These are phyloP conservation scores for Aethionema arabicum DNA, from an alignment of 345 rosid genomes.

Conservation along the genomic window DNA sequence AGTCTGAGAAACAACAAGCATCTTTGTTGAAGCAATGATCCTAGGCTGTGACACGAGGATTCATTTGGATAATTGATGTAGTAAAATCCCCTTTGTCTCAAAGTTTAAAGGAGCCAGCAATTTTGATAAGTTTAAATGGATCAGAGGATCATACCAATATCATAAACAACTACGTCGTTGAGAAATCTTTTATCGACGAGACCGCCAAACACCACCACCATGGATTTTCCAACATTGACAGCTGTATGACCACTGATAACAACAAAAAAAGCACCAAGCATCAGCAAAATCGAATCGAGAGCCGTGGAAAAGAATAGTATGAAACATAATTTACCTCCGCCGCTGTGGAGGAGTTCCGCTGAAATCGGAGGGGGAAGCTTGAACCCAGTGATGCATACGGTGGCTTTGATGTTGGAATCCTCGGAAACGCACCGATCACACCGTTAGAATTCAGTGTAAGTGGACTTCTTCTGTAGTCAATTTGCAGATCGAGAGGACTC, in stretches of 20 bases:
- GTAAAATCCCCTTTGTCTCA: too few species aligned
- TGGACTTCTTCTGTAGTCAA: conserved; percentile 19
- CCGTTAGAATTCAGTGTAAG: conserved; percentile 9
- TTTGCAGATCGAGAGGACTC: conserved; percentile 16
- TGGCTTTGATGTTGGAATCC: conserved; percentile 13
- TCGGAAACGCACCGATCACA: conserved; percentile 21
- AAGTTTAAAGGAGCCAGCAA: too few species aligned
- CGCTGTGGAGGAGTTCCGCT: conserved; percentile 70
- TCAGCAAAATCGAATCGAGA: conserved; percentile 18
- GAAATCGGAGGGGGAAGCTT: conserved; percentile 81
- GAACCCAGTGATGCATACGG: conserved; percentile 87
- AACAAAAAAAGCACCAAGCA: not conserved
- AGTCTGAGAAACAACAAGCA: conserved; percentile 3
- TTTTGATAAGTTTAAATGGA: not conserved
- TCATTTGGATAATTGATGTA: not conserved
- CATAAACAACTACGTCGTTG: conserved; percentile 67
- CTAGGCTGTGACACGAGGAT: too few species aligned
- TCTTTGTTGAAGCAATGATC: not conserved
- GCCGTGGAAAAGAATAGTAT: not conserved
- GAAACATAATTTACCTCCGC: conserved; percentile 53
- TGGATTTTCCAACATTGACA: conserved; percentile 73
- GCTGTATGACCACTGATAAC: conserved; percentile 80
- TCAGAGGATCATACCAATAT: conserved; percentile 53
- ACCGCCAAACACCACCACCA: conserved; percentile 86
- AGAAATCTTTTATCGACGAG: conserved; percentile 79